Conservation (phyloP, 140 eudicot species). For the Oenanthe javanica region DNA sequence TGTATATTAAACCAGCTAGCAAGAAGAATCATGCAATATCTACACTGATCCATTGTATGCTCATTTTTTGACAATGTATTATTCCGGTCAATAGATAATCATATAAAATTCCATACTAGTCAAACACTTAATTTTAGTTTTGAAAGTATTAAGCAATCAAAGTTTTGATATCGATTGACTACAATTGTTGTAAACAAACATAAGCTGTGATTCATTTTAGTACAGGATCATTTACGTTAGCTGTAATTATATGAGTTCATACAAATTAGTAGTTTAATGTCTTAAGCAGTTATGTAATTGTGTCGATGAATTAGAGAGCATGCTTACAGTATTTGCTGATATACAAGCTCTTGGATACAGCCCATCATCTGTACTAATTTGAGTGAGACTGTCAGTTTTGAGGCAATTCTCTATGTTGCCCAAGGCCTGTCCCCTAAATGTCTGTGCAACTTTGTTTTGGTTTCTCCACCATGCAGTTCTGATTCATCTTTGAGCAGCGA, state of each 20-base stretch:
- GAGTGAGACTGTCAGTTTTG: background rate
- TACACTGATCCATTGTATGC: background rate
- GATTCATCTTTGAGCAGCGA: slow-evolving; percentile 67
- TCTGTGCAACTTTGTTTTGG: background rate
- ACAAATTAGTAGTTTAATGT: background rate
- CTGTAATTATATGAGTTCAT: background rate
- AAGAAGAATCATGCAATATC: background rate
- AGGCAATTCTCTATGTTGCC: background rate
- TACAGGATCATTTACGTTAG: background rate
- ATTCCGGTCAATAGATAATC: background rate
- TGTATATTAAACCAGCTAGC: background rate
- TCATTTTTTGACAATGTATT: background rate
- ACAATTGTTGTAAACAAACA: background rate
- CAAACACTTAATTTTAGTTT: background rate
- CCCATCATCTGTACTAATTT: background rate
- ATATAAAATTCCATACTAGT: background rate
- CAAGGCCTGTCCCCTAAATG: background rate
- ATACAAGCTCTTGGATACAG: background rate
- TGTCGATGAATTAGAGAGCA: background rate
- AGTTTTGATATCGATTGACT: background rate
- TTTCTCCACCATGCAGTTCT: slow-evolving; percentile 37
- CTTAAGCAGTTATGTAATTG: background rate
- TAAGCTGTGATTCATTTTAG: background rate
- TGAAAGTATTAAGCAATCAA: background rate
- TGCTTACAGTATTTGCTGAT: background rate